phyloP scores from a whole-genome alignment of 129 eudicot genomes.

The Chrysanthemum makinoi region DNA sequence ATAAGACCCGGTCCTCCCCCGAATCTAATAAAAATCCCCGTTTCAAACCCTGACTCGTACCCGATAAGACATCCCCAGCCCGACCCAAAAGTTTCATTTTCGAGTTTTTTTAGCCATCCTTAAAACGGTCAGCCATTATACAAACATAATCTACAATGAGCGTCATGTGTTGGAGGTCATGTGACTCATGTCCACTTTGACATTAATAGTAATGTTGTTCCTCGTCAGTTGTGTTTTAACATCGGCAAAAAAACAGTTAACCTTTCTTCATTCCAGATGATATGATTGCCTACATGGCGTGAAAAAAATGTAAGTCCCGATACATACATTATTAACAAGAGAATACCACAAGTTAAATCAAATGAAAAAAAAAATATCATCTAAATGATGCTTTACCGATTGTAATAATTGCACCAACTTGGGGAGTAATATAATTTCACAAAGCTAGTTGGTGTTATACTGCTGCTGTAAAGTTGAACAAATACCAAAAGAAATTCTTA shows the following conservation, averaged over 20 bases:
- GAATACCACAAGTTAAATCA: neutral
- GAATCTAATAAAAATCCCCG: too few relatives aligned
- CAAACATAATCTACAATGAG: neutral
- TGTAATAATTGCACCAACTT: too few relatives aligned
- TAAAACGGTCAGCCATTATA: slow-evolving; percentile 2
- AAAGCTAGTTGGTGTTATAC: too few relatives aligned
- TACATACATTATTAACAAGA: slow-evolving; percentile 9
- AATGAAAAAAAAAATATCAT: neutral
- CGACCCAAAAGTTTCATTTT: too few relatives aligned
- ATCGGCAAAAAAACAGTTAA: slow-evolving; percentile 52
- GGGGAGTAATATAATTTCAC: too few relatives aligned
- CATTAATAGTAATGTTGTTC: slow-evolving; percentile 52
- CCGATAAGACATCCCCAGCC: too few relatives aligned
- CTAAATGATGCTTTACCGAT: too few relatives aligned
- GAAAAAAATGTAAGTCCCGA: slow-evolving; percentile 8
- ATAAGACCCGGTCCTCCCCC: too few relatives aligned
- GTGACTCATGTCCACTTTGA: slow-evolving; percentile 50
- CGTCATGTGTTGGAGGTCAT: slow-evolving; percentile 39
- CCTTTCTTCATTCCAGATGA: slow-evolving; percentile 58
- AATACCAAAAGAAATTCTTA: too few relatives aligned
- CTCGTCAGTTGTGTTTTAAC: slow-evolving; percentile 50
- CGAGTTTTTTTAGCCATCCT: too few relatives aligned
- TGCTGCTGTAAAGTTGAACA: too few relatives aligned
- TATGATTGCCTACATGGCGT: slow-evolving; percentile 45
- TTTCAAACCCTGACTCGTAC: too few relatives aligned